Evolutionary conservation across 208 protist genomes (phyloP), one percentile per base, ranked within the genome.

Genomic region (Leishmania turanica): DNA sequence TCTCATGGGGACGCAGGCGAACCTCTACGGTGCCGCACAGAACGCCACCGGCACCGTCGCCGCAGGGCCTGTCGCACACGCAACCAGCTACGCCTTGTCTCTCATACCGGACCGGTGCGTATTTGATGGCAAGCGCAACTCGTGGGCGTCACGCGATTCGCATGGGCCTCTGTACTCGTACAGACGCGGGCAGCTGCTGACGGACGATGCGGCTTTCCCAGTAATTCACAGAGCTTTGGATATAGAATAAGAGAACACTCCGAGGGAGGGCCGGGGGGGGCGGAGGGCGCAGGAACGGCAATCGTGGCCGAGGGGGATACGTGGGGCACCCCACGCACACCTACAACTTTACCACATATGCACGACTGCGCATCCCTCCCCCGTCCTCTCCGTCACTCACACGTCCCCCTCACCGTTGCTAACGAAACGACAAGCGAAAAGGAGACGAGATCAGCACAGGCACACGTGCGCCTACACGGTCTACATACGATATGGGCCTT

Each of bases 201-300:
- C 71, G 31, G 91, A 97, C 64, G 86, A 95, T 42, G 66, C 66
- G 0, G 71, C 80, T 17, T 97, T 97, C 78, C 94, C 94, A 1
- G 81, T 95, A 4, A 82, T 97, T 53, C 88, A 97, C 84, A 80
- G 88, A 47, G 94, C 90, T 24, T 85, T 97, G 34, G 94, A 97
- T 78, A 90, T 97, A 62, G 92, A 96, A 74, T 97, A 87, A 77
- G 42, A 11, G 42, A 56, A n/a, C 31, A 19, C 17, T 62, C 34
- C 47, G 49, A 7, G 76, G 7, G 74, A 65, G 74, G n/a, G 11
- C 21, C 6, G 9, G 54, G 53, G 53, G 5, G 37, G 37, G 37
- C 37, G 37, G 37, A 45, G 34, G 37, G 17, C 21, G 9, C 19
- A 6, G 21, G 31, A 31, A 11, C 21, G 37, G 7, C 53, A 64